Evolutionary conservation across 2,329 filamentous ascomycete genomes (phyloP).

Genomic region (Rugonectria rugulosa): DNA sequence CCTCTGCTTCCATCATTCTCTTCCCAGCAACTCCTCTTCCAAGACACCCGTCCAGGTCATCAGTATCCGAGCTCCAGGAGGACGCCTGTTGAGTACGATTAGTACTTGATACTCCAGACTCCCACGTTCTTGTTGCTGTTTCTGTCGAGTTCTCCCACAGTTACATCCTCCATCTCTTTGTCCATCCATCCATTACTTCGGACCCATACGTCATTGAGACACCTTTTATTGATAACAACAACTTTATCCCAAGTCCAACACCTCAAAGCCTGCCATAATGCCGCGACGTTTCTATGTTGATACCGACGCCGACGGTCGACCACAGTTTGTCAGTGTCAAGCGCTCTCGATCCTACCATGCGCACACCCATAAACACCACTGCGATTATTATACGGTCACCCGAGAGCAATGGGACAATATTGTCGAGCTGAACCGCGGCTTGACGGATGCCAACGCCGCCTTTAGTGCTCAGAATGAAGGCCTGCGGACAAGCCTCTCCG

Average conservation of each 20-base stretch:
- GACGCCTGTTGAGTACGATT: slow-evolving; percentile 13
- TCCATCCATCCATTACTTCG: not conserved
- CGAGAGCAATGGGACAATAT: slow-evolving; percentile 48
- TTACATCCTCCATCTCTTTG: slow-evolving; percentile 4
- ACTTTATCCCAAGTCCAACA: not conserved
- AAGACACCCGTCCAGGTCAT: slow-evolving; percentile 36
- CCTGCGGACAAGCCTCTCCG: slow-evolving; percentile 47
- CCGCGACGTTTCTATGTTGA: slow-evolving; percentile 48
- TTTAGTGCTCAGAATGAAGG: slow-evolving; percentile 43
- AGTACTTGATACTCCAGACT: slow-evolving; percentile 21
- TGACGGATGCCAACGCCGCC: slow-evolving; percentile 46
- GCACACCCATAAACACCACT: slow-evolving; percentile 41
- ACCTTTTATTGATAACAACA: not conserved
- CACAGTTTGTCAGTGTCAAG: slow-evolving; percentile 50
- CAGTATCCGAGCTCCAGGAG: slow-evolving; percentile 16
- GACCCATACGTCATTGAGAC: not conserved
- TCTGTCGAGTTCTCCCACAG: slow-evolving; percentile 17
- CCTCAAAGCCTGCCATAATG: slow-evolving; percentile 37
- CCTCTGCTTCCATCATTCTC: slow-evolving; percentile 33
- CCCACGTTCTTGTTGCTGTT: slow-evolving; percentile 8
- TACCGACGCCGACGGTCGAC: slow-evolving; percentile 43
- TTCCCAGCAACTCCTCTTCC: slow-evolving; percentile 23
- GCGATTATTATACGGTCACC: slow-evolving; percentile 46
- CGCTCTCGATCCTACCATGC: slow-evolving; percentile 48
- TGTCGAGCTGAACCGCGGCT: slow-evolving; percentile 45